Evolutionary conservation across 2,329 filamentous ascomycete species (phyloP).

Genomic region (Aspergillus aculeatinus): DNA sequence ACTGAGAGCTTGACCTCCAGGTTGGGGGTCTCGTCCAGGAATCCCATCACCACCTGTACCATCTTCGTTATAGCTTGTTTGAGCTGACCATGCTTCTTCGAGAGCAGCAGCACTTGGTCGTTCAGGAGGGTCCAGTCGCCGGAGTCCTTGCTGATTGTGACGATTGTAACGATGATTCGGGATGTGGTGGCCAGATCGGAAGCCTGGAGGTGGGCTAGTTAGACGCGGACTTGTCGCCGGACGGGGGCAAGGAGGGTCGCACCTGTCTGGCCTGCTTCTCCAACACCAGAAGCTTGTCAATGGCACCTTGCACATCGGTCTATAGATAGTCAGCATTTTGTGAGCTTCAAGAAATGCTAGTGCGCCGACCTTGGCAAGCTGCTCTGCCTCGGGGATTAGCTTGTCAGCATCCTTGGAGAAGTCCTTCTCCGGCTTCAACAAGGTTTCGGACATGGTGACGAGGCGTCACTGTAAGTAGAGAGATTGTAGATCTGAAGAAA

Average conservation of each 20-base stretch:
- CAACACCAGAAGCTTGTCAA: slow-evolving; percentile 87
- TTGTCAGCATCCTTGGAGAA: slow-evolving; percentile 94
- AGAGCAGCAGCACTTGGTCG: slow-evolving; percentile 91
- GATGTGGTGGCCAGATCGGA: slow-evolving; percentile 96
- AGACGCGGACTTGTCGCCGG: slow-evolving; percentile 9
- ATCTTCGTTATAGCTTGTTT: slow-evolving; percentile 99
- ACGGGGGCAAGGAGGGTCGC: slow-evolving; percentile 12
- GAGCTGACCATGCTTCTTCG: slow-evolving; percentile 99
- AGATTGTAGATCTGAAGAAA: neutral
- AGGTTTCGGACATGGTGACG: slow-evolving; percentile 73
- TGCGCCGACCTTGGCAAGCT: slow-evolving; percentile 72
- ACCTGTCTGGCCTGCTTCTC: slow-evolving; percentile 99
- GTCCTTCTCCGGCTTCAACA: slow-evolving; percentile 96
- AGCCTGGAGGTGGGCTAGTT: slow-evolving; percentile 56
- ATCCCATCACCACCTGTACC: slow-evolving; percentile 94
- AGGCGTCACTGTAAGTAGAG: slow-evolving; percentile 14
- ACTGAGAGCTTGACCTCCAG: slow-evolving; percentile 85
- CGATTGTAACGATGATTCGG: slow-evolving; percentile 79
- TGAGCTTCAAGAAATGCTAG: neutral
- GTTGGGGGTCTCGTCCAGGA: slow-evolving; percentile 81
- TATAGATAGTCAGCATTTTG: slow-evolving; percentile 27
- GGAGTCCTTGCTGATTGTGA: slow-evolving; percentile 89
- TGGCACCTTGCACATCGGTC: slow-evolving; percentile 74
- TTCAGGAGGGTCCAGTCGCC: slow-evolving; percentile 94
- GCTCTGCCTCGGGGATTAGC: slow-evolving; percentile 84